Evolutionary conservation across 352 stramenopile genomes (phyloP).

Genomic region (Globisporangium middletonii): DNA sequence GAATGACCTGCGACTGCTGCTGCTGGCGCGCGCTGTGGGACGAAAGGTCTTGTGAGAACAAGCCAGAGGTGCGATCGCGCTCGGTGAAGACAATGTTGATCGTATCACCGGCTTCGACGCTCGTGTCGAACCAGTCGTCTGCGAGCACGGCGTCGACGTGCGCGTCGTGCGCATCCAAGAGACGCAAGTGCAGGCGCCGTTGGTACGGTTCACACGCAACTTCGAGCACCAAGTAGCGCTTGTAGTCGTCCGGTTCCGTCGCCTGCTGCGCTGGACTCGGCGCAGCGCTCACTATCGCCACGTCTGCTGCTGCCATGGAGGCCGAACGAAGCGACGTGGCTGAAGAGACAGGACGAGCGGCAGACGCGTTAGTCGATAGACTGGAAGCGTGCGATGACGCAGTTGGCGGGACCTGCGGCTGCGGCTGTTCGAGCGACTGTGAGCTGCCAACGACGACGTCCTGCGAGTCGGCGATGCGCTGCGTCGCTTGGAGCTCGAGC

Average conservation of each 20-base stretch:
- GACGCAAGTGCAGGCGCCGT: slow-evolving; percentile 42
- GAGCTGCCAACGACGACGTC: slow-evolving; percentile 1
- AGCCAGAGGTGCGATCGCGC: slow-evolving; percentile 23
- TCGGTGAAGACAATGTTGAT: slow-evolving; percentile 78
- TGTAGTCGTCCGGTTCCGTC: slow-evolving; percentile 27
- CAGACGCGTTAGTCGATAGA: slow-evolving; percentile 1
- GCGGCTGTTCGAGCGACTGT: not conserved
- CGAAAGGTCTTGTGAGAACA: slow-evolving; percentile 31
- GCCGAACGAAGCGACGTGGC: not conserved
- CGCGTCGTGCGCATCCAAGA: slow-evolving; percentile 63
- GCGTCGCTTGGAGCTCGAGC: slow-evolving; percentile 50
- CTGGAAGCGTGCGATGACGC: too few species aligned
- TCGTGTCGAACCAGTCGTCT: slow-evolving; percentile 78
- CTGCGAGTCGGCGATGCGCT: slow-evolving; percentile 22
- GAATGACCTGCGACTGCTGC: slow-evolving; percentile 14
- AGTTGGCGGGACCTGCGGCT: too few species aligned
- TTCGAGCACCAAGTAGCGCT: slow-evolving; percentile 62
- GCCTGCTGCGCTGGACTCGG: not conserved
- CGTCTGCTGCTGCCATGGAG: too few species aligned
- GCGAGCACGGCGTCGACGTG: slow-evolving; percentile 50
- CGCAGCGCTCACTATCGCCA: not conserved
- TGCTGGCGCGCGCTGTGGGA: slow-evolving; percentile 1
- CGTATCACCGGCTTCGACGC: slow-evolving; percentile 62
- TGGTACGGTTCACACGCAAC: slow-evolving; percentile 45
- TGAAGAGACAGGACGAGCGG: not conserved